Evolutionary conservation across 1,139 yeast genomes (phyloP).

Genomic region (Blastobotrys apis): DNA sequence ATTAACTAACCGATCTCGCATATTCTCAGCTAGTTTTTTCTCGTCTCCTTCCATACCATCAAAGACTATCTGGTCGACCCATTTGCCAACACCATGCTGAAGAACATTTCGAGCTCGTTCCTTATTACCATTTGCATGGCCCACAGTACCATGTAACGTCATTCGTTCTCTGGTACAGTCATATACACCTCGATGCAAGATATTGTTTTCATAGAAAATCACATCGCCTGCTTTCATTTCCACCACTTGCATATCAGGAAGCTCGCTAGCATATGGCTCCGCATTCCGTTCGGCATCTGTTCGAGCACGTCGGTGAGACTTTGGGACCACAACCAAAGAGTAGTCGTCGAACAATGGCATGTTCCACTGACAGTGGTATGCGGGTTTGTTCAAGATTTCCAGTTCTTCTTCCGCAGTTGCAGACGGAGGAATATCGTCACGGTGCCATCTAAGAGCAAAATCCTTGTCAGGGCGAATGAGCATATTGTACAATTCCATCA

Average conservation of each 20-base stretch:
- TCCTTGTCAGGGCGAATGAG: conserved; percentile 53
- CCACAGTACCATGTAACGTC: conserved; percentile 53
- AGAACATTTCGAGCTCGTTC: conserved; percentile 49
- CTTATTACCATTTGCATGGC: conserved; percentile 44
- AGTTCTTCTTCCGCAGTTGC: conserved; percentile 47
- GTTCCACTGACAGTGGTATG: conserved; percentile 54
- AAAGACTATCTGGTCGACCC: conserved; percentile 32
- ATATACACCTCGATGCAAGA: conserved; percentile 50
- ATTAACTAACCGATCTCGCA: conserved; percentile 13
- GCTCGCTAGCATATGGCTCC: conserved; percentile 30
- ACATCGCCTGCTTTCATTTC: conserved; percentile 51
- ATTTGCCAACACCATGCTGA: conserved; percentile 52
- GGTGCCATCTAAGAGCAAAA: conserved; percentile 55
- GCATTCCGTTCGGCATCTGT: conserved; percentile 47
- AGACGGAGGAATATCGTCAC: conserved; percentile 52
- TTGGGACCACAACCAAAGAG: conserved; percentile 51
- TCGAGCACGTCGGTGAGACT: conserved; percentile 47
- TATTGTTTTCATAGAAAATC: conserved; percentile 52
- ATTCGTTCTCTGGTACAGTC: conserved; percentile 41
- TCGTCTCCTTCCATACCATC: neutral
- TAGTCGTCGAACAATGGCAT: conserved; percentile 49
- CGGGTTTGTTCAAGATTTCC: conserved; percentile 41
- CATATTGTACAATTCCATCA: conserved; percentile 56
- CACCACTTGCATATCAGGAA: conserved; percentile 43
- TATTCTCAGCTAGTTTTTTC: conserved; percentile 8